Base-by-base conservation (phyloP, 192 early-diverging fungal species). In the Lobosporangium transversale region DNA sequence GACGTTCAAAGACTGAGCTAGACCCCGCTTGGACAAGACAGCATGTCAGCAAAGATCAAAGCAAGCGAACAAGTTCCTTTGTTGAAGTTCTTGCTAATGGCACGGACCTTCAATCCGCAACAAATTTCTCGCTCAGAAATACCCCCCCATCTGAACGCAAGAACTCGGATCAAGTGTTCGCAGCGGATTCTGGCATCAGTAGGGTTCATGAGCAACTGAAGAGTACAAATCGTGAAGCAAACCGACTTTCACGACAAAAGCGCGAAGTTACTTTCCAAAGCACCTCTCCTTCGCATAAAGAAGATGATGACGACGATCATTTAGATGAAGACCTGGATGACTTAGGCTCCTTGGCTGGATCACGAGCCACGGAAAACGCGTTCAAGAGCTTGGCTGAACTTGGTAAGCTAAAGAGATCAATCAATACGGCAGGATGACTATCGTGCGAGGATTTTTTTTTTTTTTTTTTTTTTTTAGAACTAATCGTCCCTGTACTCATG, bases 11-110 rank as follows among this genome's bases (percentile, higher is more conserved):
- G 21, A n/a, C 62, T 3, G 70, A 75, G 35, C 60, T 35, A 11
- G 63, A 75, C 45, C 32, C 27, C 30, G 36, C 20, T 20, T 57
- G 63, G 3, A 45, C 56, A 5, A 66, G 43, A 32, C 70, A 75
- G 43, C 56, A 61, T 54, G 63, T 63, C 14, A 52, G 24, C 42
- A 65, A 54, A 10, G 52, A 63, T 0, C 20, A 61, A 23, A 45
- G 40, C 33, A 75, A 75, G 33, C 70, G 66, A 30, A 42, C 62
- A 8, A 75, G 56, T 21, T 59, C 62, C 1, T 75, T 75, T 56
- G 70, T 75, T 17, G 70, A 75, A 31, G 63, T 66, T 7, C 29
- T 75, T 23, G 70, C 70, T 0, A 75, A 60, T 48, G 70, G 62
- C 8, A 75, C 58, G 3, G 70, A 62, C 5, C 17, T 75, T 40